Percentiles rank a stretch among this genome's conserved stretches.
Conservation (phyloP, 164 flowering plant species). For the Nymphaea thermarum region DNA sequence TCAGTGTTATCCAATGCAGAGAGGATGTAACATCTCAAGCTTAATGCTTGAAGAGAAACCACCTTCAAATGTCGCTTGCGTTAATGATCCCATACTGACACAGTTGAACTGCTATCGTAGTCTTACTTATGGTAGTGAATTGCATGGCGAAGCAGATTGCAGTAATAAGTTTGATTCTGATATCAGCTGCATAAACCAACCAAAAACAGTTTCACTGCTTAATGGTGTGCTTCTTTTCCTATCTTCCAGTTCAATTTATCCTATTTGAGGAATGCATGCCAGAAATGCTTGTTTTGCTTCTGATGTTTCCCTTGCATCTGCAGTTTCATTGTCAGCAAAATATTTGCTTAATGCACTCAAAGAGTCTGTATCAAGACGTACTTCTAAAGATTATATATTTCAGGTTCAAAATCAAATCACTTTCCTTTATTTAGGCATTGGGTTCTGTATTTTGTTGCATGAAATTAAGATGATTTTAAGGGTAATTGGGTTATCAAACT, state of each 20-base stretch:
- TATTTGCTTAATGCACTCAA: slow-evolving; percentile 47
- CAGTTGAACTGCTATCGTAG: slow-evolving; percentile 1
- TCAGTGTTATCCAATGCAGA: not conserved
- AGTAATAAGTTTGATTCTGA: not conserved
- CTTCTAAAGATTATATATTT: slow-evolving; percentile 26
- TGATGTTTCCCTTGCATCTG: not conserved
- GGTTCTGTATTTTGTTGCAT: too few relatives aligned
- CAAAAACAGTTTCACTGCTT: not conserved
- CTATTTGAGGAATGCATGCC: not conserved
- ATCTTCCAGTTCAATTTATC: not conserved
- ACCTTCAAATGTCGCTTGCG: slow-evolving; percentile 12
- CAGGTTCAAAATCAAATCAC: slow-evolving; percentile 31
- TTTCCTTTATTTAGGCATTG: not conserved
- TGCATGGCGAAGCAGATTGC: not conserved
- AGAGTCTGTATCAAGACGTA: slow-evolving; percentile 58
- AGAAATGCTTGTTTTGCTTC: not conserved
- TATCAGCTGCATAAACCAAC: not conserved
- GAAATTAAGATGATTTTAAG: too few relatives aligned
- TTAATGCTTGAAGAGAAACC: slow-evolving; percentile 10
- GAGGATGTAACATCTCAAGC: slow-evolving; percentile 5
- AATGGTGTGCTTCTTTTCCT: not conserved
- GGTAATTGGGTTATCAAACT: too few relatives aligned
- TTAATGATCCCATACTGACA: slow-evolving; percentile 2
- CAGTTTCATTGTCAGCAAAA: slow-evolving; percentile 31
- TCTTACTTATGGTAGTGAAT: not conserved